Conservation (phyloP, 805 yeast genomes). For the Suhomyces sp. region DNA sequence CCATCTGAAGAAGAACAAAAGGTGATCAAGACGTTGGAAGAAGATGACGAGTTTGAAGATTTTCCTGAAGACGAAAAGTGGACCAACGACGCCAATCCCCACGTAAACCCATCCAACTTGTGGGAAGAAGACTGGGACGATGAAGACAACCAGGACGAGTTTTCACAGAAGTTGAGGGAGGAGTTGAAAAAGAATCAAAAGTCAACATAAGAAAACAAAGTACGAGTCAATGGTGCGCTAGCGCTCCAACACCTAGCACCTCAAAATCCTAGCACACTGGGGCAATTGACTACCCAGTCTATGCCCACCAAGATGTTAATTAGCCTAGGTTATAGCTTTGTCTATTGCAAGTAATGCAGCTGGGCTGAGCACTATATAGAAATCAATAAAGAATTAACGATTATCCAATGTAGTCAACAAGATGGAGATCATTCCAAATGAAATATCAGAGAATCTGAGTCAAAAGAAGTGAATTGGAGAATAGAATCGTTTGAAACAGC, state of each 20-base stretch:
- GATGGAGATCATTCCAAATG: background rate
- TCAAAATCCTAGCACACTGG: background rate
- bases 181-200: slow-evolving; percentile 27
- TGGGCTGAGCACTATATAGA: background rate
- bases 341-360: background rate
- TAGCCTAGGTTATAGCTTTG: background rate
- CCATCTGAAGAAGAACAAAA: slow-evolving; percentile 29
- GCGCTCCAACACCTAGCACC: background rate
- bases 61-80: slow-evolving; percentile 85
- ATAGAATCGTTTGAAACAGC: background rate
- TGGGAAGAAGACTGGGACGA: slow-evolving; percentile 99
- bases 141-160: slow-evolving; percentile 89
- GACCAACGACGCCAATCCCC: slow-evolving; percentile 56
- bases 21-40: slow-evolving; percentile 74
- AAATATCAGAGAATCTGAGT: background rate
- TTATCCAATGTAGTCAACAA: background rate
- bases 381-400: background rate
- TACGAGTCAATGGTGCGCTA: background rate
- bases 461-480: background rate
- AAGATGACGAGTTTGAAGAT: slow-evolving; percentile 96
- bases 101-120: slow-evolving; percentile 54
- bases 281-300: background rate
- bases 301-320: background rate
- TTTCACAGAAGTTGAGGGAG: slow-evolving; percentile 66
- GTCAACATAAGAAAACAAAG: background rate